phyloP scores from a whole-genome alignment of 495 filamentous ascomycete genomes.

The Apiosordaria backusii region DNA sequence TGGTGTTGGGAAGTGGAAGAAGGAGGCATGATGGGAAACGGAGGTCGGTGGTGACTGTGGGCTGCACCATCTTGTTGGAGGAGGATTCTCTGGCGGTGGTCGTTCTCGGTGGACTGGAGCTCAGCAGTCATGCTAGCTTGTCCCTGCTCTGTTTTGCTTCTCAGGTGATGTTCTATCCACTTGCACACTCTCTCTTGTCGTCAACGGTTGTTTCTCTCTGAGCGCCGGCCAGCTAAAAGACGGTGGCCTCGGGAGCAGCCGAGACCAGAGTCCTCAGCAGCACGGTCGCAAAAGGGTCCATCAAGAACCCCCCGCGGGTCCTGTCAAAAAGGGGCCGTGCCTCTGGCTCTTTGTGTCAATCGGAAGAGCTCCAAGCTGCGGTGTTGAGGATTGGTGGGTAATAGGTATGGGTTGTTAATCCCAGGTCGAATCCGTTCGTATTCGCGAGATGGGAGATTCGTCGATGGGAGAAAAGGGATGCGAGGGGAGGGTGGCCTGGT shows the following conservation, averaged over 20 bases:
- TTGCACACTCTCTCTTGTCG: neutral
- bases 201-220: neutral
- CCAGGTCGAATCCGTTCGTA: neutral
- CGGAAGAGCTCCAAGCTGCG: neutral
- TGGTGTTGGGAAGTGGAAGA: conserved; percentile 4
- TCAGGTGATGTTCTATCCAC: conserved; percentile 15
- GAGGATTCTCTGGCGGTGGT: conserved; percentile 38
- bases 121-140: conserved; percentile 48
- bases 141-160: conserved; percentile 17
- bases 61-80: conserved; percentile 34
- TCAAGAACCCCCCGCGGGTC: conserved; percentile 44
- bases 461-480: neutral
- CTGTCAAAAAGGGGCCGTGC: conserved; percentile 1
- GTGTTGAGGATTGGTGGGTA: conserved; percentile 2
- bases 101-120: conserved; percentile 27
- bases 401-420: too few species aligned
- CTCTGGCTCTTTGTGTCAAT: conserved; percentile 6
- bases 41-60: conserved; percentile 24
- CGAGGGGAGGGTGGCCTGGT: neutral
- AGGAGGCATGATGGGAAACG: conserved; percentile 44
- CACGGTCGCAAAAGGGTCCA: conserved; percentile 61
- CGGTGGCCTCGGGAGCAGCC: conserved; percentile 40
- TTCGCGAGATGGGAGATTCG: neutral
- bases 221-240: conserved; percentile 40
- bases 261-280: conserved; percentile 56